These are phyloP conservation scores for Cryptococcus maquisensis DNA, from an alignment of 1,284 basidiomycete genomes.

Conservation along the genomic window DNA sequence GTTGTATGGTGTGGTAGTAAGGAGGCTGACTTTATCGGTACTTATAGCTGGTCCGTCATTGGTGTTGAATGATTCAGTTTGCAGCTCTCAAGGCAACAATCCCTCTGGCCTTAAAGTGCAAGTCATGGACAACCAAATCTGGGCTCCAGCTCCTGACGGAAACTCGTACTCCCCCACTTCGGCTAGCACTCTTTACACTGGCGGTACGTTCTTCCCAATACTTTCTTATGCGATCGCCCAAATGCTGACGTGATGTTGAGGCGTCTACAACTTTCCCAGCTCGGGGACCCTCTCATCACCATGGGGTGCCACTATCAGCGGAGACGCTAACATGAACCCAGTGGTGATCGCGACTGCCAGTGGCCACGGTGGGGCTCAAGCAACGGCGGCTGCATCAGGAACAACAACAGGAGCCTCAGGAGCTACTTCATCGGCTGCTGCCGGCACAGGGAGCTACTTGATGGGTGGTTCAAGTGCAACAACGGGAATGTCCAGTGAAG, in stretches of 20 bases:
- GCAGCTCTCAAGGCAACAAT: neutral
- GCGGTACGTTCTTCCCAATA: neutral
- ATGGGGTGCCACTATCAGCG: constrained; percentile 2
- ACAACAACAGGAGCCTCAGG: neutral
- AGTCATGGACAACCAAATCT: constrained; percentile 9
- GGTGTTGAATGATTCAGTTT: neutral
- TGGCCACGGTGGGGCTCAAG: neutral
- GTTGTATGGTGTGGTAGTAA: neutral
- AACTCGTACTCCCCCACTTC: constrained; percentile 1
- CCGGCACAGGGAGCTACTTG: neutral
- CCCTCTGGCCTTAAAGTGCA: constrained; percentile 1
- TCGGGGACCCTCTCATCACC: neutral
- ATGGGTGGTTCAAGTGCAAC: neutral
- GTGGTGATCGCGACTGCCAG: neutral
- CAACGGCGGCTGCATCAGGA: neutral
- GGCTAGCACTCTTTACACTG: constrained; percentile 1
- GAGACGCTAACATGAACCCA: neutral
- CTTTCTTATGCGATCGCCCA: no score
- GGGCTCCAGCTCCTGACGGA: constrained; percentile 2
- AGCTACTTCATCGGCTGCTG: neutral
- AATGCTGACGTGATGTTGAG: neutral
- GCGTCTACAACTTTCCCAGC: constrained; percentile 1
- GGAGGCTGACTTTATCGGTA: neutral
- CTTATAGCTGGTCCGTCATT: neutral
- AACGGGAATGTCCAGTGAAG: no score